Evolutionary conservation across 495 filamentous ascomycete species (phyloP).

Genomic region (Aspergillus nanangensis): DNA sequence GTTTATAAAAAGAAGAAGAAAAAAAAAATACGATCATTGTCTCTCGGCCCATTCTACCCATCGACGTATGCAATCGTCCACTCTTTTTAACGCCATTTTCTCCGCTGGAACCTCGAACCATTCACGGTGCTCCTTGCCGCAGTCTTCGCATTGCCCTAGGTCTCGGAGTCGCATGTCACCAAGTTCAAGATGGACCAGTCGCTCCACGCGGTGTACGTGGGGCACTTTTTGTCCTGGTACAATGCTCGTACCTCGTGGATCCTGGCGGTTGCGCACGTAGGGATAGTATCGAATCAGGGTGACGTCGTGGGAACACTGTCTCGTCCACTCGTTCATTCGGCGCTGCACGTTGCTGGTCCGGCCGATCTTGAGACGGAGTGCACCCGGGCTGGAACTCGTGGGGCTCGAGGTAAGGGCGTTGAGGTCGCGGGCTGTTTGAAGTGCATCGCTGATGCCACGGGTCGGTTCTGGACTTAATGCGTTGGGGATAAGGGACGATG

Average conservation of each 20-base stretch:
- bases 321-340: slow-evolving; percentile 84
- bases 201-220: slow-evolving; percentile 83
- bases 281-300: slow-evolving; percentile 90
- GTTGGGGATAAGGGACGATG: slow-evolving; percentile 52
- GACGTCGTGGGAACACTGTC: slow-evolving; percentile 85
- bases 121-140: slow-evolving; percentile 85
- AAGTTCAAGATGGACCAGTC: slow-evolving; percentile 87
- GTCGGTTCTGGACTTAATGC: slow-evolving; percentile 33
- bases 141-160: slow-evolving; percentile 66
- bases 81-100: slow-evolving; percentile 60
- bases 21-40: background rate
- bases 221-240: slow-evolving; percentile 65
- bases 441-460: slow-evolving; percentile 60
- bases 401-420: slow-evolving; percentile 35
- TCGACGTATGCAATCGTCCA: slow-evolving; percentile 80
- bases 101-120: slow-evolving; percentile 91
- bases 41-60: slow-evolving; percentile 81
- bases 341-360: slow-evolving; percentile 87
- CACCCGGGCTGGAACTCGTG: slow-evolving; percentile 26
- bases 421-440: slow-evolving; percentile 48
- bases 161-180: slow-evolving; percentile 62
- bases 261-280: slow-evolving; percentile 44
- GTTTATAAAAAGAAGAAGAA: too few relatives aligned
- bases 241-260: slow-evolving; percentile 10
- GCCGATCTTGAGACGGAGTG: slow-evolving; percentile 87